Conservation (phyloP, 2,329 filamentous ascomycete genomes). For the Neophaeococcomyces mojaviensis region DNA sequence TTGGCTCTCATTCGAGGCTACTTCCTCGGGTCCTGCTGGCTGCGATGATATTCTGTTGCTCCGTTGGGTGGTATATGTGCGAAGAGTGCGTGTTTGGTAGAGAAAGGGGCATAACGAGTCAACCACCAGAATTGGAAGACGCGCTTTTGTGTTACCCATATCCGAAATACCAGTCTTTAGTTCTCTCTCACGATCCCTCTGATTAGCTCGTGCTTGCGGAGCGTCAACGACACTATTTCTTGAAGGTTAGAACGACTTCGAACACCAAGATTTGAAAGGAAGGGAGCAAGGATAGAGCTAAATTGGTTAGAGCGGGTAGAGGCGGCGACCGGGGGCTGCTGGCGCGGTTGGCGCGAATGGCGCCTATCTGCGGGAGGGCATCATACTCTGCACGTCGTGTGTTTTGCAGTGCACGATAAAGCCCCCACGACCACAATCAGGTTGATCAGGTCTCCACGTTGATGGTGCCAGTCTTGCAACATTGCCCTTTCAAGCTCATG, state of each 20-base stretch:
- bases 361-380: conserved; percentile 1
- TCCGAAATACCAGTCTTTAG: too few relatives aligned
- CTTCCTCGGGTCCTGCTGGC: background rate
- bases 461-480: background rate
- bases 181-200: background rate
- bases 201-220: too few relatives aligned
- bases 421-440: background rate
- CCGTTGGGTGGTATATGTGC: background rate
- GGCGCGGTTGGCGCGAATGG: background rate
- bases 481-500: too few relatives aligned
- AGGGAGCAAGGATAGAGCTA: background rate
- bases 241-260: too few relatives aligned
- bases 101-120: conserved; percentile 12
- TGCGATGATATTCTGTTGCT: too few relatives aligned
- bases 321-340: background rate
- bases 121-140: background rate
- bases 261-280: too few relatives aligned
- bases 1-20: background rate
- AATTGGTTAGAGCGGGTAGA: background rate
- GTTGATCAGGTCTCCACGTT: background rate
- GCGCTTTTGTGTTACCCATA: background rate
- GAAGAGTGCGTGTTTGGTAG: conserved; percentile 19
- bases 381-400: background rate
- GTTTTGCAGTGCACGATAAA: background rate
- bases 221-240: too few relatives aligned